A percentile compares a stretch with the other conserved stretches of the same genome.
phyloP scores from a whole-genome alignment of 768 basidiomycete species.

The Auricularia auricula-judae region DNA sequence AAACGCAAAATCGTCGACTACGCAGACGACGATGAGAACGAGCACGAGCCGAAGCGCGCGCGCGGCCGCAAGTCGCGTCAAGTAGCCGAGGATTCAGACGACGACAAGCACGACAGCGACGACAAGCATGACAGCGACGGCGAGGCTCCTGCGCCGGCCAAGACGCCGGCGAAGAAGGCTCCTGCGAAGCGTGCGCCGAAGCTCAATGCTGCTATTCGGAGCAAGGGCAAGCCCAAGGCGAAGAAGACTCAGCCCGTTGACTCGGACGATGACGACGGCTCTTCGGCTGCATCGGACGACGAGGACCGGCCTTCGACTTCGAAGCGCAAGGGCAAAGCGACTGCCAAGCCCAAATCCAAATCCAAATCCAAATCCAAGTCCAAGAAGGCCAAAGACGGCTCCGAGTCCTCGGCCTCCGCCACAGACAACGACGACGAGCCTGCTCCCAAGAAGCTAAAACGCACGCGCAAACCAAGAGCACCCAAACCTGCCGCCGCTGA shows the following conservation, averaged over 20 bases:
- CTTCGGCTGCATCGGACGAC: no score
- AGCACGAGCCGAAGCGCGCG: neutral
- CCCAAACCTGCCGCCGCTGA: neutral
- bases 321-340: no score
- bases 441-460: neutral
- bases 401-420: neutral
- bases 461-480: neutral
- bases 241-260: neutral
- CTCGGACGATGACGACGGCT: neutral
- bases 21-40: neutral
- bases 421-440: neutral
- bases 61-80: neutral
- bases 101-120: neutral
- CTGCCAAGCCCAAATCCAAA: no score
- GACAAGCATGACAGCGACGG: neutral
- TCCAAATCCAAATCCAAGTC: no score
- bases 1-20: neutral
- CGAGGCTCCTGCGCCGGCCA: neutral
- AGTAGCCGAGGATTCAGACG: neutral
- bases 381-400: no score
- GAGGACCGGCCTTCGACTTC: no score
- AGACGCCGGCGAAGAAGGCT: neutral
- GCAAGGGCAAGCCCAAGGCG: neutral
- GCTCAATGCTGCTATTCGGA: neutral
- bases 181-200: slow-evolving; percentile 1